Base-by-base conservation (phyloP, 192 early-diverging fungal species). In the Mortierella hygrophila region DNA sequence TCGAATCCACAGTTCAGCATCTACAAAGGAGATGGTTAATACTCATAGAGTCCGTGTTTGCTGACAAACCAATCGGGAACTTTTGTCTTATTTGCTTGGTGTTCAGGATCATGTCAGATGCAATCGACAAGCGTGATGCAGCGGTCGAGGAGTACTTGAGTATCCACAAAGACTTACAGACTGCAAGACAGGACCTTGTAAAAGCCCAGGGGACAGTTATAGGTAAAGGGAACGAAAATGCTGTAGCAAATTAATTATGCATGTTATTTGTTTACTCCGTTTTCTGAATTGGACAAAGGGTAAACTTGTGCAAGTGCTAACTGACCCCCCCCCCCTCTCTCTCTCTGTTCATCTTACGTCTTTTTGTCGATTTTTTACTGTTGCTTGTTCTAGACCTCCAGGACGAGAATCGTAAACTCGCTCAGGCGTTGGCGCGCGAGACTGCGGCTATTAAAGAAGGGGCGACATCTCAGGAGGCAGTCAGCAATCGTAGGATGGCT, bases 61-160 rank as follows among this genome's bases (percentile, higher is more conserved):
- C 21, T 47, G 8, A 55, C 72, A 32, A 16, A 46, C 11, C 4
- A 16, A 2, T 38, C 52, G 47, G 35, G 35, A 4, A 57, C n/a
- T 15, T 29, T 29, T 11, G 32, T 65, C 13, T 3, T 65, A 4
- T 65, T 4, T 26, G 10, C 60, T 32, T 15, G 7, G 6, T 52
- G 44, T 52, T 18, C 60, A 86, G 84, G 35, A 13, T 49, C 15
- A 26, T 86, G n/a, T 35, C 79, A 10, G 70, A 21, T 13, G 46
- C 49, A 3, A 81, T 86, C 23, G 20, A 81, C 20, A 76, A 75
- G 41, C 84, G 79, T 0, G 84, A 86, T n/a, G 70, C 55, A 6
- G 79, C 79, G 11, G 84, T 86, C 18, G 60, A 79, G n/a, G 57
- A 78, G 38, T 86, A 81, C 29, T 47, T 86, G 13, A 70, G 70